Conservation (phyloP, 2,329 filamentous ascomycete species). For the Hymenoscyphus linearis region DNA sequence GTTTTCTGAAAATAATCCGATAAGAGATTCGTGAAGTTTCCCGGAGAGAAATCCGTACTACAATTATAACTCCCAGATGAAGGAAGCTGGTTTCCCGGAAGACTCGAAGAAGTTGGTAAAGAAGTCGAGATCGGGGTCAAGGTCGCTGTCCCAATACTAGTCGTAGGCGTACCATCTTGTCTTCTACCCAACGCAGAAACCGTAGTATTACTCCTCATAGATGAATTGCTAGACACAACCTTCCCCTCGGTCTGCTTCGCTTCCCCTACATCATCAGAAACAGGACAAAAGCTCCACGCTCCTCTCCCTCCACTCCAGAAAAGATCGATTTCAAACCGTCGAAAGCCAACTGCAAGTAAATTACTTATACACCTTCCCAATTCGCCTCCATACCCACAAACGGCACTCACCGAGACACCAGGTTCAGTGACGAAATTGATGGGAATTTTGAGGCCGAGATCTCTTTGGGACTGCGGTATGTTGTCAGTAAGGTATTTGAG, state of each 20-base stretch:
- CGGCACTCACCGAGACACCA: constrained; percentile 49
- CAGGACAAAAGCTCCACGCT: constrained; percentile 58
- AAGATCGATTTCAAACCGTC: constrained; percentile 52
- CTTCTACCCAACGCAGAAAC: not conserved
- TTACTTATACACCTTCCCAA: constrained; percentile 56
- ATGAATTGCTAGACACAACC: no score
- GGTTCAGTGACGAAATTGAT: constrained; percentile 57
- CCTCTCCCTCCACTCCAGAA: constrained; percentile 55
- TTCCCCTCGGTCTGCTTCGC: not conserved
- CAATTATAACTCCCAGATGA: constrained; percentile 51
- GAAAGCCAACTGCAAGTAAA: constrained; percentile 54
- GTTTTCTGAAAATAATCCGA: constrained; percentile 48
- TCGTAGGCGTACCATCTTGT: not conserved
- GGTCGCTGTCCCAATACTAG: not conserved
- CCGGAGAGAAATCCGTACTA: constrained; percentile 45
- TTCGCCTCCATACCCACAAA: constrained; percentile 51
- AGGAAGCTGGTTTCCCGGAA: constrained; percentile 29
- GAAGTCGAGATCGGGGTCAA: constrained; percentile 12
- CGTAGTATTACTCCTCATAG: not conserved
- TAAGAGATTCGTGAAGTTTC: constrained; percentile 44
- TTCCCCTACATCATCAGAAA: constrained; percentile 22
- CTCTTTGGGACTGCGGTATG: constrained; percentile 48
- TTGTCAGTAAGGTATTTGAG: not conserved
- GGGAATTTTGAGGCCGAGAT: constrained; percentile 53
- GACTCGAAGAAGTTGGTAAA: constrained; percentile 15